These are phyloP conservation scores for Diaporthe eres DNA, from an alignment of 2,329 filamentous ascomycete genomes.

Conservation along the genomic window DNA sequence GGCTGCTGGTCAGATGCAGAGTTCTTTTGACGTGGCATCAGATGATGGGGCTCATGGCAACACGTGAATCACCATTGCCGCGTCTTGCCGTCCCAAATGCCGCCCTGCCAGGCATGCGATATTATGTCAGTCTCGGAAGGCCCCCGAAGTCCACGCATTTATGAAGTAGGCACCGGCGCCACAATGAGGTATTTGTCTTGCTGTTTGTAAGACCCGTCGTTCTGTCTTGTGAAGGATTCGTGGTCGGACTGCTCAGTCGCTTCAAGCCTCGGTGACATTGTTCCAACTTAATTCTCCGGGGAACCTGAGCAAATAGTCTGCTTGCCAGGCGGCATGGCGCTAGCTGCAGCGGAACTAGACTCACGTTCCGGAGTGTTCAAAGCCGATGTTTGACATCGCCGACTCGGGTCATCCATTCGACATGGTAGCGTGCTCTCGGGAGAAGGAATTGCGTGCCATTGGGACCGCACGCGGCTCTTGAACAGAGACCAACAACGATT, in stretches of 20 bases:
- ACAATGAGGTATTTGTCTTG: neutral
- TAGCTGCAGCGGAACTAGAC: conserved; percentile 1
- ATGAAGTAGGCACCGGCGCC: neutral
- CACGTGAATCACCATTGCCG: conserved; percentile 24
- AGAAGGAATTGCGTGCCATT: no score
- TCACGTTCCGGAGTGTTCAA: neutral
- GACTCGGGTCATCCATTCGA: neutral
- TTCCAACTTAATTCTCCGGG: neutral
- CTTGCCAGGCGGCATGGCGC: conserved; percentile 6
- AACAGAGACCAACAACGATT: neutral
- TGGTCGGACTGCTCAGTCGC: neutral
- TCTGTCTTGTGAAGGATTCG: neutral
- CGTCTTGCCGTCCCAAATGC: conserved; percentile 13
- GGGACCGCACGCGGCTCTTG: neutral
- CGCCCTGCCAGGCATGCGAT: neutral
- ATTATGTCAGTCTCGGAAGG: neutral
- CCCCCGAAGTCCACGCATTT: neutral
- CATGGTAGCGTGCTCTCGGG: neutral
- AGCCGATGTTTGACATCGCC: neutral
- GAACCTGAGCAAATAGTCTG: neutral
- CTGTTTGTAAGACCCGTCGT: neutral
- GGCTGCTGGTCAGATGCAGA: conserved; percentile 33
- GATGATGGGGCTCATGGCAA: conserved; percentile 23
- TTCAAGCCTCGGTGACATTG: neutral
- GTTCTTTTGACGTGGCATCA: conserved; percentile 27